Conservation (phyloP, 2,329 filamentous ascomycete species). For the Mycocentrospora acerina region DNA sequence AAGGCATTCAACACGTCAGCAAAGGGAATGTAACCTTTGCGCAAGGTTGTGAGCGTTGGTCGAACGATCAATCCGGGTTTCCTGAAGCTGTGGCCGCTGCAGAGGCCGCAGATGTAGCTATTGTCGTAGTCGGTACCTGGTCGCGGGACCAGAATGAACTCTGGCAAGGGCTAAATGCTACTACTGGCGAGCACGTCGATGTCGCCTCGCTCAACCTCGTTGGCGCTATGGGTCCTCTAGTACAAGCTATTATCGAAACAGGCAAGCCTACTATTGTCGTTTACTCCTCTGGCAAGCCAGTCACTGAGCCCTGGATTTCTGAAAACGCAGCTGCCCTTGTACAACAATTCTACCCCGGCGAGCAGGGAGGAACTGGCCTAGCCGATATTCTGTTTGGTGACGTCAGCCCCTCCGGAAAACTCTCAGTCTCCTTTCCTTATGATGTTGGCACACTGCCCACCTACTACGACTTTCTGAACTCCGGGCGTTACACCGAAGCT, state of each 20-base stretch:
- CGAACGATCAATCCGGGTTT: slow-evolving; percentile 67
- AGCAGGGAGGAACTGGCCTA: slow-evolving; percentile 66
- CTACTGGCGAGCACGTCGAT: slow-evolving; percentile 74
- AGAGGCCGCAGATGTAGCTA: slow-evolving; percentile 67
- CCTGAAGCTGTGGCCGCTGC: slow-evolving; percentile 66
- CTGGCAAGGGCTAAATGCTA: slow-evolving; percentile 70
- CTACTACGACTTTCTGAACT: slow-evolving; percentile 74
- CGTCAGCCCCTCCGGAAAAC: slow-evolving; percentile 65
- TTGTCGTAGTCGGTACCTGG: slow-evolving; percentile 76
- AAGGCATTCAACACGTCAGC: slow-evolving; percentile 63
- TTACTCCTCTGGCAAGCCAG: slow-evolving; percentile 68
- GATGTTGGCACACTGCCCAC: slow-evolving; percentile 67
- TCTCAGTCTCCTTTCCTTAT: slow-evolving; percentile 67
- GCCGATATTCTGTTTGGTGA: slow-evolving; percentile 64
- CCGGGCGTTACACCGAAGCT: slow-evolving; percentile 56
- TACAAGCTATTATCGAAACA: slow-evolving; percentile 67
- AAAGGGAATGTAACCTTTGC: slow-evolving; percentile 65
- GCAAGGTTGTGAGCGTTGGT: slow-evolving; percentile 73
- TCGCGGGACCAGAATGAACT: slow-evolving; percentile 71
- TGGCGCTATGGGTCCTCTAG: slow-evolving; percentile 67
- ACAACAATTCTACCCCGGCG: slow-evolving; percentile 74
- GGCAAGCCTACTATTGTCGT: slow-evolving; percentile 69
- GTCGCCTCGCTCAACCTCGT: slow-evolving; percentile 64
- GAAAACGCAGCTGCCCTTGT: slow-evolving; percentile 64
- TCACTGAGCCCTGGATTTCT: slow-evolving; percentile 73